These are phyloP conservation scores for Elongisporangium prolatum DNA, from an alignment of 352 stramenopile genomes.

Conservation along the genomic window DNA sequence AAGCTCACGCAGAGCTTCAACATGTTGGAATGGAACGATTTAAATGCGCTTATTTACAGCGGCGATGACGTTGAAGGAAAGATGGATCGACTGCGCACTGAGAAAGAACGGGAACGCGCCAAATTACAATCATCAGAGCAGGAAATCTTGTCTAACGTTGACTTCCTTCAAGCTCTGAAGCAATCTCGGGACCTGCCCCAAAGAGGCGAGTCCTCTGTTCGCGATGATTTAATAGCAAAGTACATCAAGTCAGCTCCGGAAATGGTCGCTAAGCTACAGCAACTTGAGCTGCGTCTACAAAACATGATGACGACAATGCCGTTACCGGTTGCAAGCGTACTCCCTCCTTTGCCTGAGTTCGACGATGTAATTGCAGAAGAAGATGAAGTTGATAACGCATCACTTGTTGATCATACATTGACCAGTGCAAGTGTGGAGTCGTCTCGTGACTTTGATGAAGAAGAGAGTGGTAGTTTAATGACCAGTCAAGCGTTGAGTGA, in stretches of 20 bases:
- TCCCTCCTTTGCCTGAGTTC: too few relatives aligned
- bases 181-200: conserved; percentile 12
- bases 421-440: too few relatives aligned
- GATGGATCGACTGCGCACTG: conserved; percentile 22
- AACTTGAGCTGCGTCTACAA: conserved; percentile 34
- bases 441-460: too few relatives aligned
- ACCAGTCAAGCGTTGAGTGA: too few relatives aligned
- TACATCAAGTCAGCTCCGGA: conserved; percentile 46
- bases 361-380: neutral
- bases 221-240: conserved; percentile 30
- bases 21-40: conserved; percentile 54
- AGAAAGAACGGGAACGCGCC: conserved; percentile 27
- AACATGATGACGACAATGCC: conserved; percentile 8
- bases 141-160: conserved; percentile 50
- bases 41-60: conserved; percentile 35
- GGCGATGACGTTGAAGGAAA: conserved; percentile 27
- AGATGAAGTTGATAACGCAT: neutral
- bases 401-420: neutral
- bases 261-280: conserved; percentile 37
- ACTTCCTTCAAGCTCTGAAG: conserved; percentile 53
- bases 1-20: conserved; percentile 52
- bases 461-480: too few relatives aligned
- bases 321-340: too few relatives aligned
- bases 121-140: conserved; percentile 44
- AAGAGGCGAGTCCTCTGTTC: conserved; percentile 9